Conservation (phyloP, 495 filamentous ascomycete species). For the Aspergillus ostianus region DNA sequence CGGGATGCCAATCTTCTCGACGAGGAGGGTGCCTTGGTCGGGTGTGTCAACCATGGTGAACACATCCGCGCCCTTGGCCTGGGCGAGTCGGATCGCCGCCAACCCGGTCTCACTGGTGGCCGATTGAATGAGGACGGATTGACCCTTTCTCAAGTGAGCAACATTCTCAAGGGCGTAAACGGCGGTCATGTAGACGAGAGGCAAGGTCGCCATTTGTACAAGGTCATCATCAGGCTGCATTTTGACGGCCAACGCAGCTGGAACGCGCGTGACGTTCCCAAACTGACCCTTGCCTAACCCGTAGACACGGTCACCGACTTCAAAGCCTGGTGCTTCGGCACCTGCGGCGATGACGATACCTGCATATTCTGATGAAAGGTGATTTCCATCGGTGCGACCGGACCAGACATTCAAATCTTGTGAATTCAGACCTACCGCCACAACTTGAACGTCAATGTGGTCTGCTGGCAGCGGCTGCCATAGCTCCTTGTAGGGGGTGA, state of each 20-base stretch:
- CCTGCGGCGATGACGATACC: background rate
- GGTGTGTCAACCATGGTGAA: background rate
- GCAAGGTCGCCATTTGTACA: background rate
- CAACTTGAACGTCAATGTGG: conserved; percentile 5
- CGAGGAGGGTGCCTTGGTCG: background rate
- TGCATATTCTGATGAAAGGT: background rate
- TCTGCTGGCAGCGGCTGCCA: background rate
- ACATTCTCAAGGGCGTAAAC: conserved; percentile 6
- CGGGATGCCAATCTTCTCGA: background rate
- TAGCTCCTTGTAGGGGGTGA: conserved; percentile 1
- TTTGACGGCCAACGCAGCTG: background rate
- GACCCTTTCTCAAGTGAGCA: background rate
- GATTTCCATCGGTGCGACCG: background rate
- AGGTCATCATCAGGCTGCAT: background rate
- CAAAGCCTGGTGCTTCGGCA: background rate
- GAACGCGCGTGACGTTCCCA: conserved; percentile 3
- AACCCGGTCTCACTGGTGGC: background rate
- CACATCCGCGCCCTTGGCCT: conserved; percentile 4
- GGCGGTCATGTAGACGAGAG: conserved; percentile 2
- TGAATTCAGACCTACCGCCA: background rate
- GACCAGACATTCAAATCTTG: background rate
- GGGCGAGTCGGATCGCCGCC: conserved; percentile 4
- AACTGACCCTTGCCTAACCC: conserved; percentile 1
- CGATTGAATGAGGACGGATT: conserved; percentile 7
- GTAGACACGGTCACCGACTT: conserved; percentile 1